Conservation (phyloP, 495 filamentous ascomycete species). For the Podospora anserina region DNA sequence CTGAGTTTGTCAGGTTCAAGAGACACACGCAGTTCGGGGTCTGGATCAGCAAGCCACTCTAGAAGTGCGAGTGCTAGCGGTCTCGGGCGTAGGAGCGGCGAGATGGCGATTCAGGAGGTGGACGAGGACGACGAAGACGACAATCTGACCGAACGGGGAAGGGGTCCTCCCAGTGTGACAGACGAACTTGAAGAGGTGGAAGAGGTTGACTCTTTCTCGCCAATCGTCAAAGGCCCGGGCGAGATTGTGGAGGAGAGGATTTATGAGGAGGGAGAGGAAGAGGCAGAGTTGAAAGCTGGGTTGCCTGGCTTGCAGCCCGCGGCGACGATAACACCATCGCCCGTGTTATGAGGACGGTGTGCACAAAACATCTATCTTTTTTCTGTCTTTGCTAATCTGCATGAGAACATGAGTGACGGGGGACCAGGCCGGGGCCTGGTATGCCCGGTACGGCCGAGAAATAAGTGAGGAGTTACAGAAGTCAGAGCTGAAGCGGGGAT, state of each 20-base stretch:
- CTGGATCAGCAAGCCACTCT: constrained; percentile 34
- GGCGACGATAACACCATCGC: constrained; percentile 14
- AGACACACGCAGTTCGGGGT: constrained; percentile 28
- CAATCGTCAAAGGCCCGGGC: constrained; percentile 44
- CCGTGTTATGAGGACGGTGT: not conserved
- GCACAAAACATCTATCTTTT: not conserved
- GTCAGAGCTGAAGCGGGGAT: not conserved
- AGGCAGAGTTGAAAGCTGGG: not conserved
- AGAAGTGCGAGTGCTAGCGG: constrained; percentile 54
- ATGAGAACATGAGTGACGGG: not conserved
- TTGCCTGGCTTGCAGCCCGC: constrained; percentile 18
- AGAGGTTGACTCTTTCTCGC: constrained; percentile 67
- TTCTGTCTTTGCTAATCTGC: constrained; percentile 10
- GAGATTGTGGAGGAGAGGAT: constrained; percentile 55
- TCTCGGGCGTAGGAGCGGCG: constrained; percentile 54
- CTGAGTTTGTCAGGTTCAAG: constrained; percentile 36
- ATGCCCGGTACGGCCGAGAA: not conserved
- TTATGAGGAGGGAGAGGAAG: constrained; percentile 45
- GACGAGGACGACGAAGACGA: constrained; percentile 62
- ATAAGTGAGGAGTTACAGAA: not conserved
- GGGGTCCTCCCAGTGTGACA: constrained; percentile 18
- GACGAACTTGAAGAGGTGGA: constrained; percentile 49
- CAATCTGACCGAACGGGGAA: constrained; percentile 6
- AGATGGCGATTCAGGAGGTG: constrained; percentile 80
- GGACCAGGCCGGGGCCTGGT: not conserved